A percentile compares a stretch with the other conserved stretches of the same genome.
These are phyloP conservation scores for Cryphonectria japonica DNA, from an alignment of 2,329 filamentous ascomycete genomes.

Conservation along the genomic window DNA sequence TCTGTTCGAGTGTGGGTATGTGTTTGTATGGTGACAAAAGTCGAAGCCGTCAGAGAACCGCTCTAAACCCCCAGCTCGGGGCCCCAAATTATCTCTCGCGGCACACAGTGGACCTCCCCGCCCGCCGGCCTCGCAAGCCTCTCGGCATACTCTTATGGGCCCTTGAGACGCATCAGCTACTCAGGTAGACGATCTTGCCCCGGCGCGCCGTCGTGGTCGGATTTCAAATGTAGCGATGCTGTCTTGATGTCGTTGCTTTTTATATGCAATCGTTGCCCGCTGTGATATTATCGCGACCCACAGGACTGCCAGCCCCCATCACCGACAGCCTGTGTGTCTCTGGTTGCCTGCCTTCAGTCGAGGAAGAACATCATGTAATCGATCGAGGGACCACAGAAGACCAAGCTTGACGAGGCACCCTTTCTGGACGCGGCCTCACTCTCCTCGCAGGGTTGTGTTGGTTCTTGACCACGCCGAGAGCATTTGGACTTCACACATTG, in stretches of 20 bases:
- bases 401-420: neutral
- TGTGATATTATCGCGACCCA: neutral
- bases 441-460: neutral
- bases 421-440: neutral
- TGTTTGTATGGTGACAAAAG: neutral
- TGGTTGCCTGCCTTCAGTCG: neutral
- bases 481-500: neutral
- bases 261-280: neutral
- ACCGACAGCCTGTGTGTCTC: neutral
- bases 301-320: neutral
- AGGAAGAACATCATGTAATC: neutral
- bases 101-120: neutral
- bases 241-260: neutral
- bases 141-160: neutral
- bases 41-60: no score
- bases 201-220: neutral
- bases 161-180: neutral
- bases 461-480: neutral
- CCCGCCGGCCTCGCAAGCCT: conserved; percentile 6
- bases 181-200: neutral
- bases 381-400: neutral
- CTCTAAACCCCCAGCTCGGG: neutral
- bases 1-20: neutral
- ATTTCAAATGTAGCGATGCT: conserved; percentile 14
- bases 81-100: neutral